Evolutionary conservation across 2,329 filamentous ascomycete species (phyloP).

Genomic region (Trichoderma afroharzianum): DNA sequence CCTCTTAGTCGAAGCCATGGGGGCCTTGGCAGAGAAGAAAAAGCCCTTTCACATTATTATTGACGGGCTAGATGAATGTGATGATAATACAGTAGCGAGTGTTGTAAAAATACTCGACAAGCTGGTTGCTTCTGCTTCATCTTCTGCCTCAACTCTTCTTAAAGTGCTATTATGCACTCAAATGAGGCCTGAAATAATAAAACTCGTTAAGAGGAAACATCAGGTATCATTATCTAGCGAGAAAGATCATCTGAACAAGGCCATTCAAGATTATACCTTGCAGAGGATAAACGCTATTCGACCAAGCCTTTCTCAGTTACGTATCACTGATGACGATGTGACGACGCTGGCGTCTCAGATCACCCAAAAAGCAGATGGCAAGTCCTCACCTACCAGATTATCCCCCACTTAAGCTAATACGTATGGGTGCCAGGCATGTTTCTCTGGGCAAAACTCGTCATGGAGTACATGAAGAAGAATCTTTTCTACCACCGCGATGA

Average conservation of each 20-base stretch:
- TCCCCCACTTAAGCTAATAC: neutral
- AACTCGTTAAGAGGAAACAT: neutral
- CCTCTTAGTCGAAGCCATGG: neutral
- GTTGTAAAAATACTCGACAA: neutral
- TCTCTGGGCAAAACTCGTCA: conserved; percentile 33
- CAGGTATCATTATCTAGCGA: neutral
- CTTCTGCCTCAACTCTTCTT: neutral
- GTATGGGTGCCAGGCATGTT: conserved; percentile 34
- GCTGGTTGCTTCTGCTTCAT: neutral
- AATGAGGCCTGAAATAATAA: neutral
- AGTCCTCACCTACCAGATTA: neutral
- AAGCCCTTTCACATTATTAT: neutral
- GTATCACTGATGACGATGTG: conserved; percentile 22
- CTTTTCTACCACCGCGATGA: conserved; percentile 25
- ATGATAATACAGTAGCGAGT: neutral
- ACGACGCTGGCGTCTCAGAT: conserved; percentile 15
- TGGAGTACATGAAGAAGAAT: conserved; percentile 32
- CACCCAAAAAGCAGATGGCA: conserved; percentile 28
- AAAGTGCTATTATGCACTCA: conserved; percentile 4
- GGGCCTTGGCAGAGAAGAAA: neutral
- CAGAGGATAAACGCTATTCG: neutral
- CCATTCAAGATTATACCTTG: neutral
- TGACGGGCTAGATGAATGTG: conserved; percentile 6
- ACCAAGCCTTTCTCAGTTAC: neutral
- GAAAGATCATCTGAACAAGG: neutral